Evolutionary conservation across 805 yeast genomes (phyloP).

Genomic region (Pichia nanzhaoensis): DNA sequence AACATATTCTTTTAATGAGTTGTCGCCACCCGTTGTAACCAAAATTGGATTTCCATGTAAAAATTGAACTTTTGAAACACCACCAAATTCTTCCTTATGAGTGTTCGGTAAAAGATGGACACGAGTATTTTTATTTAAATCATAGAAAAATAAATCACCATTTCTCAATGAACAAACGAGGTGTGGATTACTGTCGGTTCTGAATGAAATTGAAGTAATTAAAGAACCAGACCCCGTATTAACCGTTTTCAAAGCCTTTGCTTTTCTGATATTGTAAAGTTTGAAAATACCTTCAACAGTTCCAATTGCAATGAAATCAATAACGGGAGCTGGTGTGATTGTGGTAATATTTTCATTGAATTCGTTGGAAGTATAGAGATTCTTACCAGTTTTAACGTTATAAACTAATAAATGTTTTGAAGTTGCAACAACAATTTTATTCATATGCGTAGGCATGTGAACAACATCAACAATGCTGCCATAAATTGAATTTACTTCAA

Average conservation of each 20-base stretch:
- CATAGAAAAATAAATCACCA: slow-evolving; percentile 86
- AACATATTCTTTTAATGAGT: slow-evolving; percentile 79
- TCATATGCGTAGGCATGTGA: slow-evolving; percentile 89
- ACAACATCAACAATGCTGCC: slow-evolving; percentile 64
- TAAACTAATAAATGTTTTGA: slow-evolving; percentile 50
- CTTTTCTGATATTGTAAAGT: slow-evolving; percentile 64
- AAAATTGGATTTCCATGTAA: slow-evolving; percentile 88
- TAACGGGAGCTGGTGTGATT: slow-evolving; percentile 78
- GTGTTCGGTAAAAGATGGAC: slow-evolving; percentile 69
- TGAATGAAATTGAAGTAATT: slow-evolving; percentile 65
- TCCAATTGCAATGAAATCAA: slow-evolving; percentile 79
- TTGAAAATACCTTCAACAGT: slow-evolving; percentile 58
- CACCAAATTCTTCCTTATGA: slow-evolving; percentile 70
- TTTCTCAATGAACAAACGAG: slow-evolving; percentile 67
- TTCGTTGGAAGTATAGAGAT: slow-evolving; percentile 44
- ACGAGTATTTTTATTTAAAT: slow-evolving; percentile 62
- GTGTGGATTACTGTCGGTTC: slow-evolving; percentile 87
- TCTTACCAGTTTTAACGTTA: slow-evolving; percentile 73
- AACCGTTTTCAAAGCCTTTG: slow-evolving; percentile 46
- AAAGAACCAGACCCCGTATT: slow-evolving; percentile 35
- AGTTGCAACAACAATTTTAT: slow-evolving; percentile 83
- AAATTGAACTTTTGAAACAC: slow-evolving; percentile 66
- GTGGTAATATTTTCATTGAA: slow-evolving; percentile 55
- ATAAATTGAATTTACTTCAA: slow-evolving; percentile 51
- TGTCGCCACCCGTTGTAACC: slow-evolving; percentile 87